Conservation (phyloP, 805 yeast species). For the Sugiyamaella chiloensis region DNA sequence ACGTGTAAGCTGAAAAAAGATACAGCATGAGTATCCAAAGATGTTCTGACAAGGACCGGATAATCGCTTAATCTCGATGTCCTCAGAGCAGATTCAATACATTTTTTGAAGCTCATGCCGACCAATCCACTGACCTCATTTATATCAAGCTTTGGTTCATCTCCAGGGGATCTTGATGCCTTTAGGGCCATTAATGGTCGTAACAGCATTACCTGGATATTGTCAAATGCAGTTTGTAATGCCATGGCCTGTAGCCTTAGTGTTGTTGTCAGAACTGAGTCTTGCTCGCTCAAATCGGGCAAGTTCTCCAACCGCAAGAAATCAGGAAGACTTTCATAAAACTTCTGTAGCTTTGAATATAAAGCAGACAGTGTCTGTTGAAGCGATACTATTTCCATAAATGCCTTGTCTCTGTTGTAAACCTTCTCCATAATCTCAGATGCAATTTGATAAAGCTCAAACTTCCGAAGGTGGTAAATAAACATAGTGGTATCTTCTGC, state of each 20-base stretch:
- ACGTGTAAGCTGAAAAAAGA: slow-evolving; percentile 15
- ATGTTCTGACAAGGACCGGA: slow-evolving; percentile 8
- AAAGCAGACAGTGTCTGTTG: slow-evolving; percentile 11
- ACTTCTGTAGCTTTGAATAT: slow-evolving; percentile 9
- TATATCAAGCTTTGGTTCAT: slow-evolving; percentile 5
- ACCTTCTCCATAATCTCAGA: slow-evolving; percentile 14
- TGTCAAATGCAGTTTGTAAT: slow-evolving; percentile 14
- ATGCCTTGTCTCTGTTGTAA: slow-evolving; percentile 14
- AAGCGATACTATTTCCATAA: slow-evolving; percentile 11
- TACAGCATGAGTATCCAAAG: slow-evolving; percentile 15
- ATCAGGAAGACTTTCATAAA: slow-evolving; percentile 13
- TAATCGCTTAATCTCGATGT: slow-evolving; percentile 11
- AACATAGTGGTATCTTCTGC: slow-evolving; percentile 5
- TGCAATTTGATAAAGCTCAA: slow-evolving; percentile 12
- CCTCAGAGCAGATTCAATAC: slow-evolving; percentile 12
- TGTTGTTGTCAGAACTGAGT: background rate
- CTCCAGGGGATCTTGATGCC: slow-evolving; percentile 7
- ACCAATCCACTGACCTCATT: slow-evolving; percentile 11
- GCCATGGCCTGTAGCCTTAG: slow-evolving; percentile 14
- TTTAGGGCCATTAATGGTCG: slow-evolving; percentile 14
- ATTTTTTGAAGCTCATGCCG: slow-evolving; percentile 9
- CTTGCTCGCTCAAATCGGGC: slow-evolving; percentile 7
- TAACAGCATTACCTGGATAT: slow-evolving; percentile 15
- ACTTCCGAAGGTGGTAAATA: slow-evolving; percentile 11
- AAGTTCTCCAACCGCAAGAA: slow-evolving; percentile 10